Evolutionary conservation across 768 basidiomycete genomes (phyloP), one percentile per base, ranked within the genome.

Genomic region (Kwoniella pini): DNA sequence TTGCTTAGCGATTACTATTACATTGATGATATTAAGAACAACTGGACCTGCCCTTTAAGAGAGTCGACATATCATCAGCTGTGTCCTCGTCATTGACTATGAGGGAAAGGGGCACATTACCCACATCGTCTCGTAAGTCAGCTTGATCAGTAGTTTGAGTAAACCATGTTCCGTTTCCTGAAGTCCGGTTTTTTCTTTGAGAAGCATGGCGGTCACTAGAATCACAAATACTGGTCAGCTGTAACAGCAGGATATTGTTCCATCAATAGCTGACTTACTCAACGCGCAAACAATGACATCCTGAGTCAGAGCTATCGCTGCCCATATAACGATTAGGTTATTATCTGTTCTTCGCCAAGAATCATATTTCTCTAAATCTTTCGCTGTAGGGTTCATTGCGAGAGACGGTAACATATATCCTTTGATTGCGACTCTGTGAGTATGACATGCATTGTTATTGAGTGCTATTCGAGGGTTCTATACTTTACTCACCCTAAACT

Each of bases 71-170:
- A 13, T 19, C 24, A 24, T 24, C 36, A 19, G 7, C n/a, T 24
- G 3, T n/a, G 38, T 17, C 4, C 4, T 21, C 26, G 15, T 31
- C 19, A 36, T 36, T 15, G 33, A 7, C 33, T 7, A n/a, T n/a
- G 33, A 7, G 15, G 33, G 7, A 36, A 36, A 36, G 15, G 33
- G 7, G 33, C 7, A 15, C 33, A 15, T 15, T 36, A 54, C 59
- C 48, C 33, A 49, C 59, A 61, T 61, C 5, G 59, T 61, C 27
- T 61, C 59, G 26, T 54, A 54, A 10, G 59, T 61, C 33, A 61
- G 31, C 27, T 43, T 45, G 21, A 61, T 26, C 22, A 61, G 36
- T 11, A 61, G 26, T 39, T 21, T 28, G 6, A 61, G 38, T 33
- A 61, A 26, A 3, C 43, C 43, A 12, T 38, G 33, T n/a, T 61